A percentile compares a stretch with the other conserved stretches of the same genome.
Conservation (phyloP, 352 stramenopile genomes). For the Blastocystis sp. region DNA sequence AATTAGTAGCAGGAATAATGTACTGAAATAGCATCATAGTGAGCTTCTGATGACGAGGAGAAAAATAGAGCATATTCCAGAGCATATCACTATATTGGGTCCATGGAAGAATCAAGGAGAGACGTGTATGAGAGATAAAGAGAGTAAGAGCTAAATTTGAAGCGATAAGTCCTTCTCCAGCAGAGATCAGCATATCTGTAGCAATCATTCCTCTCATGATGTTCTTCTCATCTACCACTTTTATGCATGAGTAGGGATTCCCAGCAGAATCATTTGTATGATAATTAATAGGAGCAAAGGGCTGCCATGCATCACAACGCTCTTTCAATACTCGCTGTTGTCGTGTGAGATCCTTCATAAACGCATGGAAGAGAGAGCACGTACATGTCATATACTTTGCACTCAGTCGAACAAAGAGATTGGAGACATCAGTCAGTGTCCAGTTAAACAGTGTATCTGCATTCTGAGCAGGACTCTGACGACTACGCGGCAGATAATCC, state of each 20-base stretch:
- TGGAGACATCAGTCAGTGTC: slow-evolving; percentile 33
- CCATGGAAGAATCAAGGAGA: background rate
- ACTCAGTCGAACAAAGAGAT: slow-evolving; percentile 21
- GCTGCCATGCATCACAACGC: slow-evolving; percentile 45
- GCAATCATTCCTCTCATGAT: slow-evolving; percentile 52
- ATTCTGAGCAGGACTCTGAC: slow-evolving; percentile 21
- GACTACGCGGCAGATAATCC: background rate
- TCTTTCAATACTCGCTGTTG: slow-evolving; percentile 29
- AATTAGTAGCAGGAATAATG: slow-evolving; percentile 15
- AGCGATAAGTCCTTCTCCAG: background rate
- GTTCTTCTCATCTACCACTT: slow-evolving; percentile 54
- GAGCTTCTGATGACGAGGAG: slow-evolving; percentile 53
- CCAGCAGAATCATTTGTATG: background rate
- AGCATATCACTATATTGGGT: background rate
- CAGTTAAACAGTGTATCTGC: slow-evolving; percentile 28
- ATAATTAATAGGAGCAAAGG: slow-evolving; percentile 46
- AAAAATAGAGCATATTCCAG: slow-evolving; percentile 45
- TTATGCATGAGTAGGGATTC: slow-evolving; percentile 18
- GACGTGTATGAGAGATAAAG: slow-evolving; percentile 23
- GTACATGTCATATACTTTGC: background rate
- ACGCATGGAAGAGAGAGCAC: background rate
- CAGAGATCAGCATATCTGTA: slow-evolving; percentile 64
- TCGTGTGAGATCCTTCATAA: background rate
- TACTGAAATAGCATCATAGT: slow-evolving; percentile 43
- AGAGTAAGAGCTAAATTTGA: slow-evolving; percentile 50